phyloP scores from a whole-genome alignment of 2,329 filamentous ascomycete genomes.

The Fusarium poae region DNA sequence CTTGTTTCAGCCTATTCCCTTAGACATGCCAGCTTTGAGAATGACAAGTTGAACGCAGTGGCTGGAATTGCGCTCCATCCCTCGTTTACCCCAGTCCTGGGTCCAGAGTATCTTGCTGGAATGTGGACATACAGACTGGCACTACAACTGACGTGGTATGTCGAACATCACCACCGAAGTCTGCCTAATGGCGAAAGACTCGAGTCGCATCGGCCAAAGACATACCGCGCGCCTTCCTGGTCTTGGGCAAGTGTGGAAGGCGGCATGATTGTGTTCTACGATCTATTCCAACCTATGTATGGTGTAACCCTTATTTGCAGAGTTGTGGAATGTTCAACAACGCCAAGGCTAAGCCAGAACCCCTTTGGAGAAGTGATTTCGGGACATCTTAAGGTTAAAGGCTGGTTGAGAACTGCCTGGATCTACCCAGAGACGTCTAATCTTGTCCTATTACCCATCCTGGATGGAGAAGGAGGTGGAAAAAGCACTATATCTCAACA shows the following conservation, averaged over 20 bases:
- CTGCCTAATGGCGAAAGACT: neutral
- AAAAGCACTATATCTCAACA: neutral
- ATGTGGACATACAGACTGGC: neutral
- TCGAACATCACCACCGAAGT: neutral
- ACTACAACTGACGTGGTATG: neutral
- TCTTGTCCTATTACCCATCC: neutral
- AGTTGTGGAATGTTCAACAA: neutral
- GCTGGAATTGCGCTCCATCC: neutral
- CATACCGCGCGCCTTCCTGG: constrained; percentile 3
- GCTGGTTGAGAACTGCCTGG: neutral
- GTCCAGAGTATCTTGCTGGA: neutral
- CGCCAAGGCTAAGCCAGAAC: neutral
- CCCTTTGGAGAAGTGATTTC: neutral
- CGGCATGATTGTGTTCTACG: neutral
- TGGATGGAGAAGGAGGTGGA: rapidly evolving
- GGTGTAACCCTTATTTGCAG: neutral
- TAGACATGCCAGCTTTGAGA: neutral
- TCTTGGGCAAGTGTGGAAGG: constrained; percentile 1
- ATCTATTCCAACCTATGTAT: neutral
- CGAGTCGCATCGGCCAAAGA: neutral
- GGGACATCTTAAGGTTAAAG: neutral
- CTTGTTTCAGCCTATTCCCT: neutral
- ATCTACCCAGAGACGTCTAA: neutral
- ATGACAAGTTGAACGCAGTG: constrained; percentile 3
- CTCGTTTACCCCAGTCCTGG: neutral